Evolutionary conservation across 148 eudicot species (phyloP).

Genomic region (Fagopyrum esculentum): DNA sequence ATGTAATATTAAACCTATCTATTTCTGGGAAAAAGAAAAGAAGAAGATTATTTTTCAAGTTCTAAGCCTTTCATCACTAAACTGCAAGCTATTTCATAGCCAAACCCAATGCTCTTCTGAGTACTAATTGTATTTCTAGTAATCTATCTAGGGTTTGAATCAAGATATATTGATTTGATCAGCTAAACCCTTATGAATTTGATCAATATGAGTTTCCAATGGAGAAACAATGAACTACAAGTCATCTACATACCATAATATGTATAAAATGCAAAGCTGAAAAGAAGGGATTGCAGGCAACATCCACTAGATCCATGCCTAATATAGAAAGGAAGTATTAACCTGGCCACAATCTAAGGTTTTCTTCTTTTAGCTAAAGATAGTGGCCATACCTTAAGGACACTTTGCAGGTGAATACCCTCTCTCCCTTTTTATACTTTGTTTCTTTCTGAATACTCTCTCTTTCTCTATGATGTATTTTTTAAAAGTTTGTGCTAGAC

Average conservation of each 20-base stretch:
- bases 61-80: background rate
- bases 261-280: background rate
- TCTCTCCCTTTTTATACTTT: background rate
- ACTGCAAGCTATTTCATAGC: background rate
- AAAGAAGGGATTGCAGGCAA: background rate
- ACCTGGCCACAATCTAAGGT: slow-evolving; percentile 1
- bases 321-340: slow-evolving; percentile 5
- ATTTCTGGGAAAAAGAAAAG: background rate
- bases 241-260: slow-evolving; percentile 6
- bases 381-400: background rate
- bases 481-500: slow-evolving; percentile 6
- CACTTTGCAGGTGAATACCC: background rate
- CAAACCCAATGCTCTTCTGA: slow-evolving; percentile 5
- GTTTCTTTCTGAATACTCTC: background rate
- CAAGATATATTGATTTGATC: slow-evolving; percentile 13
- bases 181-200: no score
- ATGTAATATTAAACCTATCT: slow-evolving; percentile 11
- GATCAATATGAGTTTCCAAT: background rate
- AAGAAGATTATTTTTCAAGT: background rate
- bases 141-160: slow-evolving; percentile 7
- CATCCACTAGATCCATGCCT: slow-evolving; percentile 13
- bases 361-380: slow-evolving; percentile 5
- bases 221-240: background rate
- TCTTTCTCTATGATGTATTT: background rate
- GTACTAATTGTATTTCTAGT: slow-evolving; percentile 7